phyloP scores from a whole-genome alignment of 495 filamentous ascomycete genomes.

The Penicillium cataractarum region DNA sequence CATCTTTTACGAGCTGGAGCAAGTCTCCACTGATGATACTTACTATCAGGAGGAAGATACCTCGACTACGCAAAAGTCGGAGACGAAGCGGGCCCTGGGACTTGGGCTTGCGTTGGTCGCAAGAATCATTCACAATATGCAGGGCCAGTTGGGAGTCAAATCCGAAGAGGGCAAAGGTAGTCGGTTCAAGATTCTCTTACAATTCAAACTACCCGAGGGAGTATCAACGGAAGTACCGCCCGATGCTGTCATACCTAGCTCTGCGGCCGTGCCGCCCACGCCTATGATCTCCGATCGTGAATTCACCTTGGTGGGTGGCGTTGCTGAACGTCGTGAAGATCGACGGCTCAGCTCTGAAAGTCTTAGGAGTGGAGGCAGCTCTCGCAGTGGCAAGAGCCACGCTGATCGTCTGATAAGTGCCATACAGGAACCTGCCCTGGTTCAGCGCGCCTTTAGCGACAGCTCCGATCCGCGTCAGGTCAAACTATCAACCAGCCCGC shows the following conservation, averaged over 20 bases:
- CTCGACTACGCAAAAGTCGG: neutral
- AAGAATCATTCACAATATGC: slow-evolving; percentile 83
- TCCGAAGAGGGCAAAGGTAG: slow-evolving; percentile 87
- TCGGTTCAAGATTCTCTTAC: slow-evolving; percentile 62
- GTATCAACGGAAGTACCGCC: slow-evolving; percentile 2
- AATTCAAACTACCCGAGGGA: slow-evolving; percentile 39
- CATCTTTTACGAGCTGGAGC: slow-evolving; percentile 85
- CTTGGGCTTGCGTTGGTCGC: slow-evolving; percentile 87
- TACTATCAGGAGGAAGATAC: slow-evolving; percentile 21
- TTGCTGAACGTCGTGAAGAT: slow-evolving; percentile 6
- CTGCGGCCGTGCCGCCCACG: slow-evolving; percentile 16
- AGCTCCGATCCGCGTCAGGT: slow-evolving; percentile 14
- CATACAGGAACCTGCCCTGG: slow-evolving; percentile 63
- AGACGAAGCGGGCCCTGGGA: slow-evolving; percentile 60
- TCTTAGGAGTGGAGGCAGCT: slow-evolving; percentile 55
- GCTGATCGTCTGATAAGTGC: slow-evolving; percentile 77
- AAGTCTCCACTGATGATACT: slow-evolving; percentile 65
- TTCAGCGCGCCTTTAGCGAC: slow-evolving; percentile 41
- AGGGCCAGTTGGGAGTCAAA: slow-evolving; percentile 84
- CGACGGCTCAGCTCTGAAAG: slow-evolving; percentile 50
- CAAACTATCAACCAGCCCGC: slow-evolving; percentile 12
- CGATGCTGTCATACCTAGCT: neutral
- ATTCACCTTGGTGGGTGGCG: slow-evolving; percentile 37
- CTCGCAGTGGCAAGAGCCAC: slow-evolving; percentile 64
- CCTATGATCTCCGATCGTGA: slow-evolving; percentile 33